Evolutionary conservation across 345 rosid species (phyloP).

Genomic region (Hypericum androsaemum): DNA sequence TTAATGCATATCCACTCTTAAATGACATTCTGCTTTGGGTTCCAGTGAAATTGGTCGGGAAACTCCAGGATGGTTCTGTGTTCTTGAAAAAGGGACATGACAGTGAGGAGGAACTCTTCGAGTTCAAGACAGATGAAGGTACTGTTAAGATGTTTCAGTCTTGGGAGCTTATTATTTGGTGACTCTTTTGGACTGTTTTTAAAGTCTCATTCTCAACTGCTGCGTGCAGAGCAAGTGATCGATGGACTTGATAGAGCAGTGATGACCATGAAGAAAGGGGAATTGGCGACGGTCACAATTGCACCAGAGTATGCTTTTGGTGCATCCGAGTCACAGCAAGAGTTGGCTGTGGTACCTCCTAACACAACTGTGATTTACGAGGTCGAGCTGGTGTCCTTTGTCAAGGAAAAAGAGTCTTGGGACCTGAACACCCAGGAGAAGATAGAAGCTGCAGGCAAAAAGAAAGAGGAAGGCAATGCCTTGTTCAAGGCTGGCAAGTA

Average conservation of each 20-base stretch:
- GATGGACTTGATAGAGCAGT: conserved; percentile 89
- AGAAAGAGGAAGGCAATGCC: conserved; percentile 89
- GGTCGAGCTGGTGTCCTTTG: conserved; percentile 66
- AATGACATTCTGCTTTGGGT: not conserved
- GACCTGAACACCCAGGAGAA: conserved; percentile 86
- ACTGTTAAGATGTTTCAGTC: not conserved
- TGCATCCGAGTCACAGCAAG: conserved; percentile 55
- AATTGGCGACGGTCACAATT: conserved; percentile 58
- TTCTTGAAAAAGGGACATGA: conserved; percentile 72
- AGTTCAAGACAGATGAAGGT: conserved; percentile 90
- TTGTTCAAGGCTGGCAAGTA: conserved; percentile 77
- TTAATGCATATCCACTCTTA: not conserved
- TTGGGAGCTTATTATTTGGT: not conserved
- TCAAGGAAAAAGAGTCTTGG: conserved; percentile 95
- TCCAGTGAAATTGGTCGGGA: conserved; percentile 82
- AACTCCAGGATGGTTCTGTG: conserved; percentile 65
- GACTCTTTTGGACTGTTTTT: not conserved
- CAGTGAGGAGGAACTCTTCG: conserved; percentile 51
- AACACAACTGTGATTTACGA: conserved; percentile 65
- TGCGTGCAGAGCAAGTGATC: conserved; percentile 60
- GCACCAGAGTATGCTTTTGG: conserved; percentile 87
- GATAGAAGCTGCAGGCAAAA: conserved; percentile 77
- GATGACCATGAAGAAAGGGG: conserved; percentile 82
- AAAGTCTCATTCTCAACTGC: not conserved
- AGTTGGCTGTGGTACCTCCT: conserved; percentile 61